phyloP scores from a whole-genome alignment of 208 protist species.

The Trichomonas vaginalis region DNA sequence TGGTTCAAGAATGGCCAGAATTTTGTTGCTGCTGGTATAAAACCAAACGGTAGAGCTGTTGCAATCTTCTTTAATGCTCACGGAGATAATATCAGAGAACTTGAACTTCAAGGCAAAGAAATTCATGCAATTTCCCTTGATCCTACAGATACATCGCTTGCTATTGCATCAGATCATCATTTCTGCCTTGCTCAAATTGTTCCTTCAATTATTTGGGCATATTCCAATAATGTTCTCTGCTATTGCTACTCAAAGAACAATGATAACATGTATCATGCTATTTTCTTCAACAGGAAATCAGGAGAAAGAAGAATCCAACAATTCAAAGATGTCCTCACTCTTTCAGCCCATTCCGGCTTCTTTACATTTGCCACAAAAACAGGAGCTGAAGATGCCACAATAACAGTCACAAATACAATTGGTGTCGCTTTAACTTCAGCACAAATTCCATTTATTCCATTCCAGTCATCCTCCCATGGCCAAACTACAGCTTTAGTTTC shows the following conservation, averaged over 20 bases:
- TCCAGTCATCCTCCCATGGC: background rate
- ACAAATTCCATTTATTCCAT: background rate
- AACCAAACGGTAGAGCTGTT: background rate
- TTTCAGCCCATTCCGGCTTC: background rate
- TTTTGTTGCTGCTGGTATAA: background rate
- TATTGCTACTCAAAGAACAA: background rate
- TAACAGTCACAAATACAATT: background rate
- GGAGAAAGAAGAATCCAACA: background rate
- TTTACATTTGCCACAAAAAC: background rate
- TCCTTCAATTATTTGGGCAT: background rate
- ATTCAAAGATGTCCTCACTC: background rate
- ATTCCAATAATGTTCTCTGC: background rate
- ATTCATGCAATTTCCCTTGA: background rate
- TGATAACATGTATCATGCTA: background rate
- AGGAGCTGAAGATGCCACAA: background rate
- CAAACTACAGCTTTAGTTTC: background rate
- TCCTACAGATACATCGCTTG: background rate
- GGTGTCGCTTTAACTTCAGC: background rate
- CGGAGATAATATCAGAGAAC: background rate
- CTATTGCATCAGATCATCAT: background rate
- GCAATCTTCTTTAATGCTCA: background rate
- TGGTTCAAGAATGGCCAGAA: background rate
- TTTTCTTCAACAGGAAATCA: background rate
- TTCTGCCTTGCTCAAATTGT: background rate
- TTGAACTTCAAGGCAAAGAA: background rate